Evolutionary conservation across 148 eudicot genomes (phyloP).

Genomic region (Amaranthus cruentus): DNA sequence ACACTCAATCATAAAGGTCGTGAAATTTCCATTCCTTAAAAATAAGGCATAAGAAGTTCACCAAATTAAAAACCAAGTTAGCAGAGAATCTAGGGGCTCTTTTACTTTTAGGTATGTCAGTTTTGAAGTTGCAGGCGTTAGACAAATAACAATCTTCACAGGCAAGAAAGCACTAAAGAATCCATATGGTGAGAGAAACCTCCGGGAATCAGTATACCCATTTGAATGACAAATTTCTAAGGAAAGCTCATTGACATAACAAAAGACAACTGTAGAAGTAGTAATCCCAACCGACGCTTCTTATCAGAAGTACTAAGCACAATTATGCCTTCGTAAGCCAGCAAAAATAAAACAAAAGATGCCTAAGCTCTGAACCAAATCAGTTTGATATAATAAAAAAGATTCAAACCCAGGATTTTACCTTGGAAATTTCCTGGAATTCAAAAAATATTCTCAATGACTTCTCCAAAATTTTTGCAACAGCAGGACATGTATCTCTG

Average conservation of each 20-base stretch:
- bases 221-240: background rate
- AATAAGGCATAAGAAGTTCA: background rate
- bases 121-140: background rate
- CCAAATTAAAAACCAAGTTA: background rate
- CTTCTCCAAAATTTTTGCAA: conserved; percentile 85
- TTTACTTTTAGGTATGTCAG: background rate
- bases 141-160: background rate
- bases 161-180: background rate
- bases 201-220: background rate
- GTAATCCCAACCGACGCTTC: background rate
- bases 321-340: background rate
- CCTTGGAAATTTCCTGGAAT: conserved; percentile 59
- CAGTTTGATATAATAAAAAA: background rate
- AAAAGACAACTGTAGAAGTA: background rate
- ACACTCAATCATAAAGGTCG: background rate
- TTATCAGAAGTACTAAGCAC: background rate
- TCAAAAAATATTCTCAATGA: conserved; percentile 70
- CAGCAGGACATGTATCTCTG: conserved; percentile 93
- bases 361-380: background rate
- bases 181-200: background rate
- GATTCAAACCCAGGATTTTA: conserved; percentile 19
- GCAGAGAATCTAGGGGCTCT: background rate
- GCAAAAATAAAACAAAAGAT: conserved; percentile 3
- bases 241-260: background rate
- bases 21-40: background rate